These are phyloP conservation scores for Globisporangium lucens DNA, from an alignment of 352 stramenopile species.

Conservation along the genomic window DNA sequence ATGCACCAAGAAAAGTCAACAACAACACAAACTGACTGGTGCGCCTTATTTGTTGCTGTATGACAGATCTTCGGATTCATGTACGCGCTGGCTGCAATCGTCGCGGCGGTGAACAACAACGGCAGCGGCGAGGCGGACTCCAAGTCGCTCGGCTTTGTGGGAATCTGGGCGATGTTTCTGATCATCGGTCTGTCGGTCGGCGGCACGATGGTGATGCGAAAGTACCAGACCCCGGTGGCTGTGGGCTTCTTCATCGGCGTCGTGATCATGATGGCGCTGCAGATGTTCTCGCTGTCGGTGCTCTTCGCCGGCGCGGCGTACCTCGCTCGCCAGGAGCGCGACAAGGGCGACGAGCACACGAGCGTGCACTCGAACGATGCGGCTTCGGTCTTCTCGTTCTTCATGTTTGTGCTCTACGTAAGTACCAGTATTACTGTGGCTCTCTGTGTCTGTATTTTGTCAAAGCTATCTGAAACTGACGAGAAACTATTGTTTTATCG, in stretches of 20 bases:
- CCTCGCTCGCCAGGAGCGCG: constrained; percentile 61
- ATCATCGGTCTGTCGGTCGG: constrained; percentile 76
- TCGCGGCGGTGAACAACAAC: constrained; percentile 79
- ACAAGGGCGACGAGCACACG: constrained; percentile 46
- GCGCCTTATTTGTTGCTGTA: not conserved
- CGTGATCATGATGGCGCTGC: constrained; percentile 88
- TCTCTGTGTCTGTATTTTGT: not conserved
- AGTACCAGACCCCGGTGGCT: constrained; percentile 83
- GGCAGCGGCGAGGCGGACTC: constrained; percentile 55
- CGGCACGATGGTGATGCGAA: constrained; percentile 88
- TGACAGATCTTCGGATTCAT: constrained; percentile 76
- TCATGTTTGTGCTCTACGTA: constrained; percentile 88
- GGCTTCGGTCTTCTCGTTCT: constrained; percentile 79
- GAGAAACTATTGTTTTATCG: not conserved
- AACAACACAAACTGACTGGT: constrained; percentile 35
- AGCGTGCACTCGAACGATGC: constrained; percentile 79
- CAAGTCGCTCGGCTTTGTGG: constrained; percentile 80
- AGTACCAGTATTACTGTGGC: constrained; percentile 13
- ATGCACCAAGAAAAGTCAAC: constrained; percentile 23
- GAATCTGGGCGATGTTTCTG: constrained; percentile 83
- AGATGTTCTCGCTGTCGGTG: constrained; percentile 83
- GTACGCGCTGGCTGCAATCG: constrained; percentile 83
- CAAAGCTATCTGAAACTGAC: not conserved
- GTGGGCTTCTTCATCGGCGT: constrained; percentile 90
- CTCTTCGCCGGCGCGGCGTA: constrained; percentile 74